Percentiles rank a stretch among this genome's conserved stretches.
These are phyloP conservation scores for Parafenestella ontariensis DNA, from an alignment of 2,329 filamentous ascomycete species.

Conservation along the genomic window DNA sequence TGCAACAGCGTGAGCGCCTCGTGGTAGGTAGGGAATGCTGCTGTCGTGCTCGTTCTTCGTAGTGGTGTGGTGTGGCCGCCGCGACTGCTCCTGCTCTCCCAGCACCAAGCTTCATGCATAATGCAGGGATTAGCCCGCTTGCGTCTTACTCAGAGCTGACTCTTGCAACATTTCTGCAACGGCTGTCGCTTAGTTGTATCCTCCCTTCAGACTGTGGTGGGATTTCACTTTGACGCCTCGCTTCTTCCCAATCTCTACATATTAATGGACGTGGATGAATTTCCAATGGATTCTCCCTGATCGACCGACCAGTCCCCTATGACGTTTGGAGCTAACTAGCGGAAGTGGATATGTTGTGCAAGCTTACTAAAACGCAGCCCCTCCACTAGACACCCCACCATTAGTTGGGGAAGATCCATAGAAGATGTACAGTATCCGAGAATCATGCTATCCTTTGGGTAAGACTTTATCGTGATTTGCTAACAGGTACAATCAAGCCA, in stretches of 20 bases:
- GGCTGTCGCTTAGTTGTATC: constrained; percentile 4
- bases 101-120: constrained; percentile 19
- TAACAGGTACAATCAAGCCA: background rate
- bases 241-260: background rate
- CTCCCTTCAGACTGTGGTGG: background rate
- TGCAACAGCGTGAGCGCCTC: constrained; percentile 2
- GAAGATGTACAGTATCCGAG: too few species aligned
- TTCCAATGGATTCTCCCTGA: too few species aligned
- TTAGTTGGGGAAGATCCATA: background rate
- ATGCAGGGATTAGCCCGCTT: constrained; percentile 13
- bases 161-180: constrained; percentile 20
- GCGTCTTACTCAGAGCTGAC: constrained; percentile 7
- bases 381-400: background rate
- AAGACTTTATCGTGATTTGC: too few species aligned
- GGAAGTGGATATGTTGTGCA: background rate
- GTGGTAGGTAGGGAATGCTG: constrained; percentile 1
- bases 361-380: background rate
- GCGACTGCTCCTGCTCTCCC: constrained; percentile 11
- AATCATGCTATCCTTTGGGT: too few species aligned
- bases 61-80: background rate
- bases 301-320: background rate
- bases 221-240: background rate
- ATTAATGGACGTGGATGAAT: too few species aligned
- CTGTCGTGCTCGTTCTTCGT: background rate
- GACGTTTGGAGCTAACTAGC: constrained; percentile 10